Base-by-base conservation (phyloP, 345 rosid genomes). In the Lumnitzera racemosa region DNA sequence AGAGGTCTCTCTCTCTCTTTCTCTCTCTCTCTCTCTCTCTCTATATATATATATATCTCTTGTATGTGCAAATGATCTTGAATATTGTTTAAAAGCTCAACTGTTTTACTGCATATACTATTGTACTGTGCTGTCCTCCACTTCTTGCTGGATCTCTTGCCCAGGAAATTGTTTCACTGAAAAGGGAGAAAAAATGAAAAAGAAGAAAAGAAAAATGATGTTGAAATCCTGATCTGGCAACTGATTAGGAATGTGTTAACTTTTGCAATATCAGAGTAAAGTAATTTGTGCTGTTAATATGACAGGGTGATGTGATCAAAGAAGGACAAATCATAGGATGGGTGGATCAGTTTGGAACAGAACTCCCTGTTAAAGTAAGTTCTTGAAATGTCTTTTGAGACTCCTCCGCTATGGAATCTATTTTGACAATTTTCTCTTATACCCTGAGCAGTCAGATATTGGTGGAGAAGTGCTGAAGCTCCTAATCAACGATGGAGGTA, bases 321-420 rank as follows among this genome's bases (percentile, higher is more conserved):
- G 95, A 90, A 78, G 99, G 95, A 47, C 97, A 94, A 61, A 81
- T 85, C 15, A 80, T 94, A 67, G 99, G 96, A 72, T 94, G 82
- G 73, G 4, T 92, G 73, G 83, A 85, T 74, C 96, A 85, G 70
- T 74, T 87, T 69, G 91, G 91, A 41, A 81, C 73, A 57, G 87
- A 87, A 61, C 82, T 85, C 68, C 95, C 96, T 24, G 88, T 94
- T 56, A 89, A 69, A 94, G 99, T 94, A 74, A 63, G 78, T 51
- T 63, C 64, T 43, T 59, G 61, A 71, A 43, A 48, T 56, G 54
- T 59, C 50, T 27, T 52, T 14, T 24, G 23, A 46, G 50, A 23
- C 53, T 65, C 47, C 43, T 36, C 16, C 51, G 56, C 24, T 20
- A 61, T 46, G 12, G 47, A 49, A 54, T 31, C 50, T 61, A 36